A percentile compares a stretch with the other conserved stretches of the same genome.
phyloP scores from a whole-genome alignment of 1,139 yeast genomes.

The Yamadazyma atmosphaerica region DNA sequence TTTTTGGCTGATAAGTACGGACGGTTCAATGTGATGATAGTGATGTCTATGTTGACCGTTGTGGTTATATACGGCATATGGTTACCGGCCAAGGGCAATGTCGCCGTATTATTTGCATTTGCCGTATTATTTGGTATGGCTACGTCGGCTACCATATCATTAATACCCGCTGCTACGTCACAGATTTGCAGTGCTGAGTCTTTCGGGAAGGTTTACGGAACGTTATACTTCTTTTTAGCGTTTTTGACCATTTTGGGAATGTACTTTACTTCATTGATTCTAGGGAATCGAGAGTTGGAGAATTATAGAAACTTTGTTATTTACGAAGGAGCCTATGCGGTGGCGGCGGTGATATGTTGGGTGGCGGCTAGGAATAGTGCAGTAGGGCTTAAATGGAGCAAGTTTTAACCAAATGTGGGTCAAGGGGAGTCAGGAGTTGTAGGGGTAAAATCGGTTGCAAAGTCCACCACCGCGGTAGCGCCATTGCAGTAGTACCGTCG shows the following conservation, averaged over 20 bases:
- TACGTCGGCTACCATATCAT: constrained; percentile 30
- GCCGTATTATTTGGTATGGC: constrained; percentile 29
- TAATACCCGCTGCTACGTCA: constrained; percentile 48
- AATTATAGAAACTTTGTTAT: constrained; percentile 25
- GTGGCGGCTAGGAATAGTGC: constrained; percentile 21
- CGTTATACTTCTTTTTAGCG: constrained; percentile 64
- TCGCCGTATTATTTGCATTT: constrained; percentile 22
- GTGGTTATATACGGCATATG: constrained; percentile 45
- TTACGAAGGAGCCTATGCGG: constrained; percentile 28
- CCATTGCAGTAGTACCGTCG: too few species aligned
- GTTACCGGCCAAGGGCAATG: constrained; percentile 37
- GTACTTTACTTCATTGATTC: constrained; percentile 28
- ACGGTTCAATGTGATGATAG: constrained; percentile 52
- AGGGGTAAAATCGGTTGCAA: too few species aligned
- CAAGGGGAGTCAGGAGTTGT: too few species aligned
- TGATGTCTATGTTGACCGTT: constrained; percentile 36
- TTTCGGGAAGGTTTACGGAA: constrained; percentile 70
- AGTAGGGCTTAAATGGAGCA: constrained; percentile 28
- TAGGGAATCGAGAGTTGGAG: constrained; percentile 18
- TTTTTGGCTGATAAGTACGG: constrained; percentile 50
- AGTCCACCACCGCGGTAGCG: too few species aligned
- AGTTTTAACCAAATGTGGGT: constrained; percentile 21
- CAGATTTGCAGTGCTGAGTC: constrained; percentile 65
- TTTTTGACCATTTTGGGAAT: constrained; percentile 52
- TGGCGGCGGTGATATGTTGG: constrained; percentile 23